These are phyloP conservation scores for Sicyos baderoa DNA, from an alignment of 306 rosid species.

Conservation along the genomic window DNA sequence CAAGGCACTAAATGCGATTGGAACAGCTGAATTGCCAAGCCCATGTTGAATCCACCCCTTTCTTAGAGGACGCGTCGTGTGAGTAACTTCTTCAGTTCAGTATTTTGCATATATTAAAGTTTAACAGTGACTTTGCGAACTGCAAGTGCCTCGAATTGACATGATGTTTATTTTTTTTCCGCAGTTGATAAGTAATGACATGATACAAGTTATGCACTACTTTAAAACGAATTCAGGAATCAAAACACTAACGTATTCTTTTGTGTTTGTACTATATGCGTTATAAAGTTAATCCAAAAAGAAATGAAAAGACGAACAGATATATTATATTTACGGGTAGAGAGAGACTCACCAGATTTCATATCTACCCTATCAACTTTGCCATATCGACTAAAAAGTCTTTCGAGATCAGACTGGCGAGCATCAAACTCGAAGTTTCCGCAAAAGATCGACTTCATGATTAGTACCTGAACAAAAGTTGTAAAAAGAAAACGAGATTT, in stretches of 20 bases:
- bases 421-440: constrained; percentile 91
- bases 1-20: constrained; percentile 4
- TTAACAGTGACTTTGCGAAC: background rate
- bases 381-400: constrained; percentile 86
- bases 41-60: background rate
- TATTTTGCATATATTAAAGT: background rate
- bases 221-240: background rate
- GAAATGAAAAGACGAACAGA: background rate
- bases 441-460: constrained; percentile 87
- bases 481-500: background rate
- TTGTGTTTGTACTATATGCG: background rate
- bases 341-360: constrained; percentile 86
- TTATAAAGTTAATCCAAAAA: background rate
- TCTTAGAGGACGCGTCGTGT: background rate
- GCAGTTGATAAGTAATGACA: background rate
- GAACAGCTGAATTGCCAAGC: constrained; percentile 21
- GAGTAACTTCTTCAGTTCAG: background rate
- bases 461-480: constrained; percentile 33
- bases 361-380: constrained; percentile 98
- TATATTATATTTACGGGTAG: background rate
- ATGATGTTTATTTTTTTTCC: background rate
- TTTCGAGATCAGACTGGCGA: constrained; percentile 79
- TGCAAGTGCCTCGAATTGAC: background rate
- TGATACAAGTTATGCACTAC: background rate
- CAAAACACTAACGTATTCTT: background rate